Evolutionary conservation across 2,329 filamentous ascomycete genomes (phyloP).

Genomic region (Didymella sp.): DNA sequence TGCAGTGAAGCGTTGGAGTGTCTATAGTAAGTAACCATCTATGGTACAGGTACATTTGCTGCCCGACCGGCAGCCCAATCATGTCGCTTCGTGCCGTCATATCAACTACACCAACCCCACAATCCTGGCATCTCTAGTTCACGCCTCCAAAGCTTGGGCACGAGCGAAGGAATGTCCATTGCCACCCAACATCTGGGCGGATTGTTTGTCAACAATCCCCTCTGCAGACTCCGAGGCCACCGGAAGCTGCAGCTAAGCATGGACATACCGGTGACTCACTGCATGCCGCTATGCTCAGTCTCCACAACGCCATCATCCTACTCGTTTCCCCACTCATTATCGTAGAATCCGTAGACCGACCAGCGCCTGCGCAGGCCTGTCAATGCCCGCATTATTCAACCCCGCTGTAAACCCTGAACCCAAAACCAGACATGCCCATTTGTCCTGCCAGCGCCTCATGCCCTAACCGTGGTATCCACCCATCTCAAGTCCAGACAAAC

Average conservation of each 20-base stretch:
- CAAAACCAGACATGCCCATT: slow-evolving; percentile 20
- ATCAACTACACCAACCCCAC: slow-evolving; percentile 21
- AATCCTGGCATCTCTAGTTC: slow-evolving; percentile 33
- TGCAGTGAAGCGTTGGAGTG: slow-evolving; percentile 25
- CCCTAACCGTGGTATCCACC: slow-evolving; percentile 22
- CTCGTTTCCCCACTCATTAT: slow-evolving; percentile 36
- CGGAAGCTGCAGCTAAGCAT: slow-evolving; percentile 24
- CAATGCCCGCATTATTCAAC: slow-evolving; percentile 32
- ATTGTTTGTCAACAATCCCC: slow-evolving; percentile 16
- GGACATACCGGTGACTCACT: slow-evolving; percentile 27
- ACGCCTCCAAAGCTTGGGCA: slow-evolving; percentile 27
- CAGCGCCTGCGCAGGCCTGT: slow-evolving; percentile 43
- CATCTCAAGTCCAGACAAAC: slow-evolving; percentile 17
- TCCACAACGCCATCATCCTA: slow-evolving; percentile 24
- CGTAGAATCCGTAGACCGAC: slow-evolving; percentile 30
- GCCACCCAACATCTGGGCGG: slow-evolving; percentile 31
- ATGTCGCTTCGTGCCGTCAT: slow-evolving; percentile 18
- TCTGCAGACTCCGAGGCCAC: slow-evolving; percentile 21
- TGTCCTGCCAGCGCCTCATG: slow-evolving; percentile 19
- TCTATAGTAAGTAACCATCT: slow-evolving; percentile 30
- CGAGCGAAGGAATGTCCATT: slow-evolving; percentile 18
- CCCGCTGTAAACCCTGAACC: slow-evolving; percentile 32
- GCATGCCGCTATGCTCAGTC: slow-evolving; percentile 24
- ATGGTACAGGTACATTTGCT: slow-evolving; percentile 34
- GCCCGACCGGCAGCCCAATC: slow-evolving; percentile 33